These are phyloP conservation scores for Acmispon strigosus DNA, from an alignment of 306 rosid species.

Conservation along the genomic window DNA sequence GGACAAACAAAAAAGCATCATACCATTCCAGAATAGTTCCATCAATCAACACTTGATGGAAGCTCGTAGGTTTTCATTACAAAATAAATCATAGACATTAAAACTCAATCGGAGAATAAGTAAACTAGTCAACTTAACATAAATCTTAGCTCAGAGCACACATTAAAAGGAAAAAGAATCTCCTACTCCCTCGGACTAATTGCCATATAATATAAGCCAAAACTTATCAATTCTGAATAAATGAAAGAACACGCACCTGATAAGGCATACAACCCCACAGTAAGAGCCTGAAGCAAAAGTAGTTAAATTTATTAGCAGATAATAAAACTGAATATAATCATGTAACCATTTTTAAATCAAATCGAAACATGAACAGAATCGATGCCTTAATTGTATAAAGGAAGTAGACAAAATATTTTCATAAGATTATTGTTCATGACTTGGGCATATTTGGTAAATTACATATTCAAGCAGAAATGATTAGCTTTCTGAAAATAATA, in stretches of 20 bases:
- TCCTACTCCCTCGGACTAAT: not conserved
- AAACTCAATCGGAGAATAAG: not conserved
- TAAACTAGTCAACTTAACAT: slow-evolving; percentile 12
- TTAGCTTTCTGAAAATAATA: not conserved
- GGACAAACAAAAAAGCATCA: not conserved
- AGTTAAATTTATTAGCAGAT: slow-evolving; percentile 21
- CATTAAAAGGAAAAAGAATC: not conserved
- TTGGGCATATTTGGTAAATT: not conserved
- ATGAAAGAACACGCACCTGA: slow-evolving; percentile 38
- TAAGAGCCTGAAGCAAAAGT: slow-evolving; percentile 58
- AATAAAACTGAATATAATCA: slow-evolving; percentile 11
- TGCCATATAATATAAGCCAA: not conserved
- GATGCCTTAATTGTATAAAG: not conserved
- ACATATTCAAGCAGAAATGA: not conserved
- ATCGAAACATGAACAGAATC: slow-evolving; percentile 6
- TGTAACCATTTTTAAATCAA: slow-evolving; percentile 1
- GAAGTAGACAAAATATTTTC: slow-evolving; percentile 5
- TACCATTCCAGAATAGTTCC: not conserved
- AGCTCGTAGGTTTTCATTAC: slow-evolving; percentile 5
- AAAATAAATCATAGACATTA: not conserved
- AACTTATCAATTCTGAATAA: not conserved
- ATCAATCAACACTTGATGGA: not conserved
- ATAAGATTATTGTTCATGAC: slow-evolving; percentile 1
- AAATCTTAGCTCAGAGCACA: not conserved
- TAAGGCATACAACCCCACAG: slow-evolving; percentile 54